Evolutionary conservation across 129 eudicot genomes (phyloP), one percentile per base, ranked within the genome.

Genomic region (Sambucus nigra): DNA sequence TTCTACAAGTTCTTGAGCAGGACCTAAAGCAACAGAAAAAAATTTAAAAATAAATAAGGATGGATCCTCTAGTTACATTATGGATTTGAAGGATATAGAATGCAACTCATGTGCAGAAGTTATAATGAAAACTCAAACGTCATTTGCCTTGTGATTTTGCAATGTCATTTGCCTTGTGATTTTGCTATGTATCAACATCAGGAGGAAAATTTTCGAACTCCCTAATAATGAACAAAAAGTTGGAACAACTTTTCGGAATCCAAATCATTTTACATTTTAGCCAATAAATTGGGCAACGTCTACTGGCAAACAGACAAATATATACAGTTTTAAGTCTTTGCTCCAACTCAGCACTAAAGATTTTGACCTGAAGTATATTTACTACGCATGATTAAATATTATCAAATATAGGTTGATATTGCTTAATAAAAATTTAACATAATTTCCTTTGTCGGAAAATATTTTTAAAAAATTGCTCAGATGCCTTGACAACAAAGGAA

Each of bases 1-100:
- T 66, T 91, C 94, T 16, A 91, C 99, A 49, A 91, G 94, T 69
- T 82, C 99, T 72, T 72, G 83, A 27, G 99, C 99, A 15, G 94
- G 99, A 68, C 99, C 99, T 91, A 72, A 65, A 42, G 25, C 8
- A 64, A 53, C 15, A 21, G 61, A 25, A 17, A 45, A 17, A 17
- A 67, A 2, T 17, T 10, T 18, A 17, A 33, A 27, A 57, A 40
- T 18, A 35, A 35, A 35, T 15, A 35, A n/a, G n/a, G n/a, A n/a
- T n/a, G n/a, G n/a, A n/a, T n/a, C n/a, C n/a, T n/a, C n/a, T n/a
- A n/a, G n/a, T n/a, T n/a, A n/a, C n/a, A n/a, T n/a, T n/a, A n/a
- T n/a, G n/a, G n/a, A n/a, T n/a, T n/a, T n/a, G n/a, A n/a, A n/a
- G n/a, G n/a, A n/a, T n/a, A n/a, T n/a, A n/a, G n/a, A n/a, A n/a